Evolutionary conservation across 345 rosid species (phyloP), one percentile per base, ranked within the genome.

Genomic region (Carallia pectinifolia): DNA sequence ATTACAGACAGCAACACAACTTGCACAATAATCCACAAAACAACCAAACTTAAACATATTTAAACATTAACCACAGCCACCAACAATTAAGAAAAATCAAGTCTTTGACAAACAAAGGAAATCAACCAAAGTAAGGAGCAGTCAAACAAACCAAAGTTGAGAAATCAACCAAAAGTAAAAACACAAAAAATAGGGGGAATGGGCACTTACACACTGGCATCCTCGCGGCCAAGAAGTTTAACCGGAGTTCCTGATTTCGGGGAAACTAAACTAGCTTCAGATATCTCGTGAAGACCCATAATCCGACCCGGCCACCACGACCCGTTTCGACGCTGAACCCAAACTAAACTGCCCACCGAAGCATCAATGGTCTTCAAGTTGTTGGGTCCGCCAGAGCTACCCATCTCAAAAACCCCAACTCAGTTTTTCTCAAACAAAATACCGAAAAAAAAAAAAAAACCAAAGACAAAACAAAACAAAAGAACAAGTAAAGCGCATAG

Each of bases 301-400:
- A 87, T 89, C 81, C 87, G 89, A 60, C 97, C 99, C 1, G 99
- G 99, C 99, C 99, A 96, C 99, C 99, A 96, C 12, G 99, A 90
- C 37, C 98, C 98, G 77, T 96, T 96, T 75, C 99, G 81, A 55
- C 98, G 88, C 17, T 98, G 91, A 55, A 96, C 98, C 99, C 99
- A 96, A 36, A 96, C 99, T 80, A 96, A 81, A 61, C 93, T 84
- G n/a, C 99, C 99, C 47, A 96, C 92, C 7, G 96, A 87, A 29
- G 85, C 84, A 77, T 96, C 92, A 81, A 92, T 87, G 72, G 79
- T 86, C 17, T 63, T 68, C 15, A 29, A 5, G n/a, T n/a, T 65
- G 72, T 79, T 78, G 75, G 71, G 78, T 81, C 83, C 98, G 69
- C 83, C 88, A 68, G 87, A 82, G 79, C 89, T 81, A 77, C 86